Evolutionary conservation across 805 yeast species (phyloP), one percentile per base, ranked within the genome.

Genomic region (Candida glaebosa): DNA sequence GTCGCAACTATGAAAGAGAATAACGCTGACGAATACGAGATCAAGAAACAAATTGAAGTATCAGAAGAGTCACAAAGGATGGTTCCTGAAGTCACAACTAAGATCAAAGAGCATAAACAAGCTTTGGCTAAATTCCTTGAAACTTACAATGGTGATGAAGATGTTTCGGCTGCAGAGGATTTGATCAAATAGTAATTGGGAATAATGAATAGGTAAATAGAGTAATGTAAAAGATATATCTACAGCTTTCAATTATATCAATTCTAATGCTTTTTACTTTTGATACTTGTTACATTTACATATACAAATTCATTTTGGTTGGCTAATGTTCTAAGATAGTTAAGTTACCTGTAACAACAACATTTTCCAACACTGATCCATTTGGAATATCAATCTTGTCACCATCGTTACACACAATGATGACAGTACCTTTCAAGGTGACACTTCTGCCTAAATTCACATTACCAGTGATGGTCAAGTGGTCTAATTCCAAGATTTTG

Each of bases 371-470:
- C 41, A 90, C 76, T 10, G 96, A 80, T 31, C 99, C 99, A 60
- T 93, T 90, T 54, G 99, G 99, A 74, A 93, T 88, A 61, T 93
- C 97, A 57, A 93, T 93, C 71, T 81, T 87, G 63, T 89, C 93
- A 47, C 97, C 97, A 59, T 93, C 98, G 45, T 90, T 89, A 67
- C 97, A 91, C 40, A 93, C 98, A 53, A 93, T 87, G 59, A 93
- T 93, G 47, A 93, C 99, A 8, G 98, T 93, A 50, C 99, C 99
- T 75, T 87, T 93, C 60, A 93, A 79, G 38, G 87, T 83, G 50
- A 93, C 95, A 56, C 80, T 81, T 64, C 85, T 86, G 59, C 99
- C 99, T 52, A 93, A 75, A 56, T 69, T 79, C 34, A 93, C 99
- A 60, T 93, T 91, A 68, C 99, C 99, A 41, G 98, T 93, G 51